These are phyloP conservation scores for Ilyonectria mors-panacis DNA, from an alignment of 2,329 filamentous ascomycete genomes.

Conservation along the genomic window DNA sequence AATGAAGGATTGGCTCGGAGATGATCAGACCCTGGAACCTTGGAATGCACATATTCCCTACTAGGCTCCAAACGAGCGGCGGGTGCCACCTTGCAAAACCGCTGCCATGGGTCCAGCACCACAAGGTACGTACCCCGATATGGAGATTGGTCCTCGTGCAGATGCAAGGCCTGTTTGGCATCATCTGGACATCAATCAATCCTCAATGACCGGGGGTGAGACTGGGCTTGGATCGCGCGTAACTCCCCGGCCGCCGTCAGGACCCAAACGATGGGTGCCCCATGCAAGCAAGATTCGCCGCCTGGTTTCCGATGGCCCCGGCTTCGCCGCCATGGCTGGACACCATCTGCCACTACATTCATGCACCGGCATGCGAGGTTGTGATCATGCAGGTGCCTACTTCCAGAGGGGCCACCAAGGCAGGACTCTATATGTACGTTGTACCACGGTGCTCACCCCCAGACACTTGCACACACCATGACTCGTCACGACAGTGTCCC, in stretches of 20 bases:
- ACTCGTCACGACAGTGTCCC: slow-evolving; percentile 26
- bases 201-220: slow-evolving; percentile 35
- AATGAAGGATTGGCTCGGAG: slow-evolving; percentile 36
- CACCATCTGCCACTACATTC: slow-evolving; percentile 44
- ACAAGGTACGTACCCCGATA: slow-evolving; percentile 25
- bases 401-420: slow-evolving; percentile 30
- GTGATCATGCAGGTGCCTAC: slow-evolving; percentile 49
- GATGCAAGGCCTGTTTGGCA: slow-evolving; percentile 41
- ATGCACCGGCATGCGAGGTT: slow-evolving; percentile 42
- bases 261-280: slow-evolving; percentile 31
- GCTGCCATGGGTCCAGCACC: slow-evolving; percentile 47
- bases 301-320: slow-evolving; percentile 42
- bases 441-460: slow-evolving; percentile 1
- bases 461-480: slow-evolving; percentile 20
- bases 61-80: slow-evolving; percentile 41
- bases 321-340: slow-evolving; percentile 40
- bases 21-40: slow-evolving; percentile 46
- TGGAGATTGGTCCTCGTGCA: slow-evolving; percentile 37
- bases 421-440: slow-evolving; percentile 1
- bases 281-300: slow-evolving; percentile 47
- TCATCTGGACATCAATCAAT: slow-evolving; percentile 34
- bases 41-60: slow-evolving; percentile 35
- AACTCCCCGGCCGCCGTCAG: slow-evolving; percentile 34
- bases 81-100: slow-evolving; percentile 44
- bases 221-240: slow-evolving; percentile 32